Evolutionary conservation across 495 filamentous ascomycete genomes (phyloP).

Genomic region (Penicillium bialowiezense): DNA sequence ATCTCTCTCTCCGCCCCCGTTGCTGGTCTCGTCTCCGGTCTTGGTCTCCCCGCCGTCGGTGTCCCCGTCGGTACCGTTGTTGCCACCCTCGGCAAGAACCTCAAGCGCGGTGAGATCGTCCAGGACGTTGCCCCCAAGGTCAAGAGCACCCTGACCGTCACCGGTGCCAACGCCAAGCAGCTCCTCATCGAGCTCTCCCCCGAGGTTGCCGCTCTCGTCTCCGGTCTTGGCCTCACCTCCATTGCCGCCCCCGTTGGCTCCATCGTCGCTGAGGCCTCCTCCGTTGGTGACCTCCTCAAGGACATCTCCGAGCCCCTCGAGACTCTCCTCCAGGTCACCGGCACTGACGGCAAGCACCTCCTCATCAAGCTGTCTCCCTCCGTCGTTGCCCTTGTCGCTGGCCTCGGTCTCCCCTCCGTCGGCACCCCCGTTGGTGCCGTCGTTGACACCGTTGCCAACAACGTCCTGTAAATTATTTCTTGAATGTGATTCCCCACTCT

Average conservation of each 20-base stretch:
- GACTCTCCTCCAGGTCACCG: conserved; percentile 33
- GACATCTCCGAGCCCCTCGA: conserved; percentile 29
- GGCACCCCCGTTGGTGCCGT: conserved; percentile 32
- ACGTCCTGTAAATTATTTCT: conserved; percentile 28
- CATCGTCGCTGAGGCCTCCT: conserved; percentile 28
- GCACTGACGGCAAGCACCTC: conserved; percentile 30
- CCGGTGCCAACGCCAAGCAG: conserved; percentile 29
- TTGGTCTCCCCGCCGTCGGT: conserved; percentile 17
- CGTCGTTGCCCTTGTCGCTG: conserved; percentile 32
- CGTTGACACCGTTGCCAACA: conserved; percentile 33
- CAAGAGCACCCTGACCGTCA: conserved; percentile 28
- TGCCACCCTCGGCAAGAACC: conserved; percentile 20
- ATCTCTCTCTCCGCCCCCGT: conserved; percentile 11
- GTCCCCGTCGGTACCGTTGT: conserved; percentile 15
- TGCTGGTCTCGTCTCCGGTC: conserved; percentile 13
- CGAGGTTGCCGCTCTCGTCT: conserved; percentile 27
- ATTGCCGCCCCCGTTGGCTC: conserved; percentile 27
- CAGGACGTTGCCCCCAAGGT: conserved; percentile 32
- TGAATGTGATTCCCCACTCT: background rate
- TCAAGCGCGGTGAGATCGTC: conserved; percentile 32
- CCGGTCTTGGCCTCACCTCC: conserved; percentile 29
- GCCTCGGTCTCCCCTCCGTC: conserved; percentile 36
- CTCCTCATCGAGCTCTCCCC: conserved; percentile 36
- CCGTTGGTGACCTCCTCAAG: conserved; percentile 37
- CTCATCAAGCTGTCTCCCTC: conserved; percentile 35